Evolutionary conservation across 1,284 basidiomycete genomes (phyloP).

Genomic region (Wolfiporia cocos): DNA sequence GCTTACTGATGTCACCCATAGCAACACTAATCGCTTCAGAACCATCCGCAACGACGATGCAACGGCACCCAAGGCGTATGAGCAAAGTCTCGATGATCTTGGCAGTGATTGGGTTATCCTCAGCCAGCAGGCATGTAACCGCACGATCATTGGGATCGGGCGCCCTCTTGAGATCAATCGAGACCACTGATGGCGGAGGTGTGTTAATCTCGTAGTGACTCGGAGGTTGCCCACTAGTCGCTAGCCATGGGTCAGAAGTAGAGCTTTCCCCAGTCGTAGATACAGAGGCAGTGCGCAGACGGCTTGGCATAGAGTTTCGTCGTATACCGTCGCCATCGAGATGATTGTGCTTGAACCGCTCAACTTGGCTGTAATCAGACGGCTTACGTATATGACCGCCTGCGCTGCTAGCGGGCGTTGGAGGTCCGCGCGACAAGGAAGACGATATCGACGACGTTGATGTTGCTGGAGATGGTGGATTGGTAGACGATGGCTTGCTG

Average conservation of each 20-base stretch:
- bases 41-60: conserved; percentile 91
- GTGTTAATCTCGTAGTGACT: conserved; percentile 50
- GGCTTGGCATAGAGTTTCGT: conserved; percentile 84
- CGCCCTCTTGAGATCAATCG: conserved; percentile 66
- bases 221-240: conserved; percentile 45
- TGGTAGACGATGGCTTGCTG: conserved; percentile 50
- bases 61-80: conserved; percentile 88
- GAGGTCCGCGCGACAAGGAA: conserved; percentile 78
- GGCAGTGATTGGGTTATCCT: conserved; percentile 95
- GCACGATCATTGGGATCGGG: conserved; percentile 71
- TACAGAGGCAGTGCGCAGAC: conserved; percentile 82
- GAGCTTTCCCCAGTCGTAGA: conserved; percentile 75
- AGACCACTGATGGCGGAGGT: conserved; percentile 74
- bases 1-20: conserved; percentile 92
- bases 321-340: conserved; percentile 63
- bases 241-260: conserved; percentile 67
- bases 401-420: conserved; percentile 55
- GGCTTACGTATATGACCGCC: conserved; percentile 71
- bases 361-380: conserved; percentile 80
- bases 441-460: conserved; percentile 92
- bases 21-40: conserved; percentile 95
- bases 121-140: conserved; percentile 90
- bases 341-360: conserved; percentile 80
- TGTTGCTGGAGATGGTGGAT: conserved; percentile 85
- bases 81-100: conserved; percentile 95